A percentile compares a stretch with the other conserved stretches of the same genome.
These are phyloP conservation scores for Nicotiana rustica DNA, from an alignment of 305 asterid genomes.

Conservation along the genomic window DNA sequence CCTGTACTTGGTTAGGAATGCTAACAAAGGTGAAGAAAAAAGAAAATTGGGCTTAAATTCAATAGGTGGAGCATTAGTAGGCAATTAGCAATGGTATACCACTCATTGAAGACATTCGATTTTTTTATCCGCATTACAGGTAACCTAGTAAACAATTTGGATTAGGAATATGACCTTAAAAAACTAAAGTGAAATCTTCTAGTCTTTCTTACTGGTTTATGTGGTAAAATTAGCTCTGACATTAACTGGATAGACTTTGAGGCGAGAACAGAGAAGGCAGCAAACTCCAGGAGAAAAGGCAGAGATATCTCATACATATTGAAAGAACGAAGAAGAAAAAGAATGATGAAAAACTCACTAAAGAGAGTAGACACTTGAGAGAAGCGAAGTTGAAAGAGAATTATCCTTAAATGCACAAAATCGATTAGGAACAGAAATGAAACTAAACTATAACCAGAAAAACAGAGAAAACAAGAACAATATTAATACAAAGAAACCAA, in stretches of 20 bases:
- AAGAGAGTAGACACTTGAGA: too few relatives aligned
- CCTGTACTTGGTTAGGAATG: neutral
- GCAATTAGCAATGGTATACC: neutral
- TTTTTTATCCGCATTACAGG: neutral
- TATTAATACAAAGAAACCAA: too few relatives aligned
- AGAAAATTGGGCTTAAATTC: neutral
- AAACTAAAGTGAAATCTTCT: too few relatives aligned
- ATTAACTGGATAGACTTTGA: neutral
- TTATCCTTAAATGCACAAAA: too few relatives aligned
- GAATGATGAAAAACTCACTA: too few relatives aligned
- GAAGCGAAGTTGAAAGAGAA: too few relatives aligned
- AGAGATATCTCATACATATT: too few relatives aligned
- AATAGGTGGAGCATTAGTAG: neutral
- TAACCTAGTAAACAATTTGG: neutral
- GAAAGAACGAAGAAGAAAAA: too few relatives aligned
- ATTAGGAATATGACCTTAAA: neutral
- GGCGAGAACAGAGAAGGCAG: neutral
- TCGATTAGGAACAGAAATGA: too few relatives aligned
- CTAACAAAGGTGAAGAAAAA: neutral
- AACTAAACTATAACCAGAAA: too few relatives aligned
- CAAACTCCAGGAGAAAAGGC: too few relatives aligned
- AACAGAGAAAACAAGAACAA: too few relatives aligned
- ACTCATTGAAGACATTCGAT: neutral
- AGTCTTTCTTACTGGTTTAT: neutral
- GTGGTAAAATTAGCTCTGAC: neutral